Evolutionary conservation across 148 eudicot genomes (phyloP), one percentile per base, ranked within the genome.

Genomic region (Camellia lanceoleosa): DNA sequence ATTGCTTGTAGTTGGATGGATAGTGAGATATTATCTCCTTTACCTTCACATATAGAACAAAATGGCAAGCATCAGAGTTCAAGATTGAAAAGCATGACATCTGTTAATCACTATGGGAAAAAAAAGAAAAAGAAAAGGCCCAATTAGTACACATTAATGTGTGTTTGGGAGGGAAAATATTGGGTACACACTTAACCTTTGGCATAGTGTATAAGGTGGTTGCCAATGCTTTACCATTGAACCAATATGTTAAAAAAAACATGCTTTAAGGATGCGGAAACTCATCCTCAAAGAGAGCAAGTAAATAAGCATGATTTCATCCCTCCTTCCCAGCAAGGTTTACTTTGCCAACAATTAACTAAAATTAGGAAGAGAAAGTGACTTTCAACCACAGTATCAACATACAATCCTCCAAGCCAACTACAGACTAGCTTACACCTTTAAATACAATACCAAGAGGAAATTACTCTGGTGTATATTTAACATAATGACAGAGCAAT

Each of bases 1-100:
- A 96, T 83, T 94, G 98, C 92, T 96, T 96, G 85, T 96, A 96
- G 87, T 96, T 96, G 60, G 97, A 90, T 60, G 99, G 99, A 76
- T 94, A 96, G 85, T 89, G 89, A 74, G 99, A 90, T 81, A 96
- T 55, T 60, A 96, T 87, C 85, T 96, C 99, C 88, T 90, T 96
- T 75, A 84, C 99, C 99, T 96, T 76, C 42, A 69, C 9, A 77
- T 38, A 83, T 70, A 81, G 47, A 60, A 68, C 51, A 43, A 71
- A 62, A 12, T 0, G 42, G 63, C 23, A 65, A 16, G 15, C 23
- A 3, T 16, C 15, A 70, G 23, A 68, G 30, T 41, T 75, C 67
- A 76, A 58, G 59, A 69, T 77, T 41, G 30, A 79, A 68, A 56
- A 13, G 46, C 41, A 55, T 44, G 16, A 2, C 59, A 79, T 49